A percentile compares a stretch with the other conserved stretches of the same genome.
Evolutionary conservation across 495 filamentous ascomycete species (phyloP).

Genomic region (Aspergillus ellipticus): DNA sequence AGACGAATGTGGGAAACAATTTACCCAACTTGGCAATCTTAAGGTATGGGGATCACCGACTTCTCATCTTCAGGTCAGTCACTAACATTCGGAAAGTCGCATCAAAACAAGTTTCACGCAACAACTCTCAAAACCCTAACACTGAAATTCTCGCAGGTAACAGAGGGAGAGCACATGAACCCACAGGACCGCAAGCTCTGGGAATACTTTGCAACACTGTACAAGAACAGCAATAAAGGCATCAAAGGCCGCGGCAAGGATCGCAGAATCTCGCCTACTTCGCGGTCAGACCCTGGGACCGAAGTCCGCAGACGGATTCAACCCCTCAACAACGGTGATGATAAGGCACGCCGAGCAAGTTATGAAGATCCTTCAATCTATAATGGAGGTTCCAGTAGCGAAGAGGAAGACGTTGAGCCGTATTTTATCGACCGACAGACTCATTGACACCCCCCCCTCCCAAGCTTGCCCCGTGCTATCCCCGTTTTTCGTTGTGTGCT

Average conservation of each 20-base stretch:
- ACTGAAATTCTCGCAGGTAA: constrained; percentile 63
- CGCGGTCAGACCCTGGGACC: constrained; percentile 16
- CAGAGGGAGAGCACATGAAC: constrained; percentile 58
- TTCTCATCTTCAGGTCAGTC: not conserved
- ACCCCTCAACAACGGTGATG: constrained; percentile 25
- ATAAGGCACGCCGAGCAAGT: constrained; percentile 24
- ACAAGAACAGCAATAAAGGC: constrained; percentile 93
- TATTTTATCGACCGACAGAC: constrained; percentile 31
- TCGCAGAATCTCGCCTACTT: constrained; percentile 45
- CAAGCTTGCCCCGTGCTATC: not conserved
- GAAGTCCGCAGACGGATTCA: constrained; percentile 18
- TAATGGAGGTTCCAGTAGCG: constrained; percentile 33
- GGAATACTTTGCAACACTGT: constrained; percentile 80
- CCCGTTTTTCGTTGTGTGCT: constrained; percentile 9
- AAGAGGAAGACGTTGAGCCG: constrained; percentile 29
- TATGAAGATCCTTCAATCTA: constrained; percentile 35
- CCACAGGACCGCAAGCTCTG: constrained; percentile 73
- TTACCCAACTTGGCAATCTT: constrained; percentile 84
- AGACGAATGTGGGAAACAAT: constrained; percentile 78
- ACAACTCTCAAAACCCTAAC: constrained; percentile 69
- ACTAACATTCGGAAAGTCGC: constrained; percentile 54
- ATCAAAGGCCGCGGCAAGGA: constrained; percentile 92
- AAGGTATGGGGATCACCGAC: constrained; percentile 54
- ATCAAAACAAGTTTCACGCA: constrained; percentile 91
- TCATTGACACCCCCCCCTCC: constrained; percentile 12